These are phyloP conservation scores for Medicago truncatula DNA, from an alignment of 306 rosid species.

Conservation along the genomic window DNA sequence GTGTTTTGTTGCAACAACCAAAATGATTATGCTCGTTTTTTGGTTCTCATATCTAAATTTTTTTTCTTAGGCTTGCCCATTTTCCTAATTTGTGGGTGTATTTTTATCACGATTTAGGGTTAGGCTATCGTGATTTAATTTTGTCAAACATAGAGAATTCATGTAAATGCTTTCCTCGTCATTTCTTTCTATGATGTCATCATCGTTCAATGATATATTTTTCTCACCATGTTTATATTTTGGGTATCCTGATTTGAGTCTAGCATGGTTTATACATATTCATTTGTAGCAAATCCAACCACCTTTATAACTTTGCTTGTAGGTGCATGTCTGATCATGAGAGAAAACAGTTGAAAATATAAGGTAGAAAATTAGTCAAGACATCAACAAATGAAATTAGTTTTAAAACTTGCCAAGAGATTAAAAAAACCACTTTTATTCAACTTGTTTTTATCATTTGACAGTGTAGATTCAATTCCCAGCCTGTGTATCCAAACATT, in stretches of 20 bases:
- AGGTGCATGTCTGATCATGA: background rate
- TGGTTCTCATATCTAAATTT: background rate
- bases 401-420: too few species aligned
- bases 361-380: too few species aligned
- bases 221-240: background rate
- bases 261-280: background rate
- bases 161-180: background rate
- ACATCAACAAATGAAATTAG: too few species aligned
- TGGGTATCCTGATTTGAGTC: background rate
- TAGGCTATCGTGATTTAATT: conserved; percentile 4
- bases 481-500: too few species aligned
- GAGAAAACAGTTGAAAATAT: background rate
- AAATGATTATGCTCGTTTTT: conserved; percentile 14
- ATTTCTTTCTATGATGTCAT: background rate
- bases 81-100: background rate
- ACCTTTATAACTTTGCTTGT: background rate
- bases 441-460: too few species aligned
- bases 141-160: background rate
- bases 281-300: background rate
- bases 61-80: background rate
- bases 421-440: too few species aligned
- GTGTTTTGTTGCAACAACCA: conserved; percentile 19
- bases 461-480: too few species aligned
- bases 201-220: background rate
- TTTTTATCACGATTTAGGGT: background rate